phyloP scores from a whole-genome alignment of 306 rosid species.

The Ochetophila trinervis region DNA sequence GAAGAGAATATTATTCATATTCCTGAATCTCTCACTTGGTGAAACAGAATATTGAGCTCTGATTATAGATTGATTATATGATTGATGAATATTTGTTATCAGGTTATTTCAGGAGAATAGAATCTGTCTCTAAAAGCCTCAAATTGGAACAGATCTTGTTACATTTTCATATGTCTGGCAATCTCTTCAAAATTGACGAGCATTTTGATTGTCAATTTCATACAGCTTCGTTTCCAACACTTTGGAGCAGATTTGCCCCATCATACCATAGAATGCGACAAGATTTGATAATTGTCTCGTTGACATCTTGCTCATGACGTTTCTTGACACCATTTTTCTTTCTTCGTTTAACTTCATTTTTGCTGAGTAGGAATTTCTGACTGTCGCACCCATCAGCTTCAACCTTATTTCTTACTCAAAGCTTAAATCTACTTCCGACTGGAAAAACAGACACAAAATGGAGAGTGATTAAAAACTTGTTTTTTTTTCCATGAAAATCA shows the following conservation, averaged over 20 bases:
- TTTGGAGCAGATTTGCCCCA: neutral
- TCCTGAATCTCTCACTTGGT: too few species aligned
- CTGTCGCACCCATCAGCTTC: neutral
- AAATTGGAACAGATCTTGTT: too few species aligned
- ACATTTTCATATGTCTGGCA: too few species aligned
- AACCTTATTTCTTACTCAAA: neutral
- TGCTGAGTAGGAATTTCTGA: neutral
- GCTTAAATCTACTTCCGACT: too few species aligned
- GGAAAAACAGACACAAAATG: too few species aligned
- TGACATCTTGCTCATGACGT: neutral
- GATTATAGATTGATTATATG: too few species aligned
- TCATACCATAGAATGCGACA: neutral
- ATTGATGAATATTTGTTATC: too few species aligned
- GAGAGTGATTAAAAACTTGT: neutral
- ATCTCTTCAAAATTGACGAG: too few species aligned
- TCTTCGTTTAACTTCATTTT: neutral
- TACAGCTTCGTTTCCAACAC: neutral
- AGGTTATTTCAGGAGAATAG: too few species aligned
- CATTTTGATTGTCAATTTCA: too few species aligned
- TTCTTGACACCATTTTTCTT: neutral
- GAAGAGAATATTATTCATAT: too few species aligned
- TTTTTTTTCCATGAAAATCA: neutral
- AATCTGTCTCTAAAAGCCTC: too few species aligned
- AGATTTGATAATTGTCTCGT: neutral
- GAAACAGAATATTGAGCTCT: neutral